Conservation (phyloP, 306 rosid species). For the Malus sylvestris region DNA sequence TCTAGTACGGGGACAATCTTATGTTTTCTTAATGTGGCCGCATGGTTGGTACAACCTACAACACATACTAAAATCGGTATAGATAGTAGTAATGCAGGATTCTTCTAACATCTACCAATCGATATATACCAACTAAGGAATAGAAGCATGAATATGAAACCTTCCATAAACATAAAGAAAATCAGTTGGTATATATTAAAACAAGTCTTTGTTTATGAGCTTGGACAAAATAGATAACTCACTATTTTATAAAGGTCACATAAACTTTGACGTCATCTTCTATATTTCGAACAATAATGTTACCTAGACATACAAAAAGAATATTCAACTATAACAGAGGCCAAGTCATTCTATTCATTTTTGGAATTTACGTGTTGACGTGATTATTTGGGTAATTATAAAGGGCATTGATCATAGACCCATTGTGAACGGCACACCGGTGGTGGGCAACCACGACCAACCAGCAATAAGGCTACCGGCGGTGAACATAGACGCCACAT, state of each 20-base stretch:
- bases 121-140: neutral
- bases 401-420: slow-evolving; percentile 34
- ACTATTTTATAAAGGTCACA: too few species aligned
- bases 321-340: too few species aligned
- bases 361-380: too few species aligned
- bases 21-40: too few species aligned
- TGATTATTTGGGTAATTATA: too few species aligned
- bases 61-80: neutral
- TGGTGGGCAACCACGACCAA: slow-evolving; percentile 59
- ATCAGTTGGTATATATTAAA: neutral
- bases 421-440: slow-evolving; percentile 66
- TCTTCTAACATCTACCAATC: neutral
- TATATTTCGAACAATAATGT: too few species aligned
- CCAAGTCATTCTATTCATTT: too few species aligned
- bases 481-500: slow-evolving; percentile 44
- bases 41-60: too few species aligned
- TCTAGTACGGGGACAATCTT: too few species aligned
- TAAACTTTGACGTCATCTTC: too few species aligned
- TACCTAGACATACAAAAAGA: too few species aligned
- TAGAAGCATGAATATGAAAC: neutral
- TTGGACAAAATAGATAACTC: too few species aligned
- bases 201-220: neutral
- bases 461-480: slow-evolving; percentile 72
- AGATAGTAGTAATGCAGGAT: neutral
- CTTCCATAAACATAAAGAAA: neutral